Percentiles rank a stretch among this genome's conserved stretches.
Evolutionary conservation across 768 basidiomycete genomes (phyloP).

Genomic region (Rhodosporidiobolus sp.): DNA sequence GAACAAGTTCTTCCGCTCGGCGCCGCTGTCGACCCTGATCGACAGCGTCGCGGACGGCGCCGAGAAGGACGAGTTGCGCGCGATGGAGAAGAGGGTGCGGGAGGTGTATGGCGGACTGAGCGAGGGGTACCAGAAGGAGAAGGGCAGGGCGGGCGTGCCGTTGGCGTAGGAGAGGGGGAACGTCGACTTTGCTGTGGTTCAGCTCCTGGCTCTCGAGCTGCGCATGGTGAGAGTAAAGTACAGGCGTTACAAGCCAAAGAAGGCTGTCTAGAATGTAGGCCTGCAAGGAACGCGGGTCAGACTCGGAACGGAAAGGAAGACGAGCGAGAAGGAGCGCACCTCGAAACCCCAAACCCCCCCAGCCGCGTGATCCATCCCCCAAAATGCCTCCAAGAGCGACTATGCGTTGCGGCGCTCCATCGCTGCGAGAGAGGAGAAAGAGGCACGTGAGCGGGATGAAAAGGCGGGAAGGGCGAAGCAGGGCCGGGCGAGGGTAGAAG

Average conservation of each 20-base stretch:
- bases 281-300: background rate
- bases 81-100: slow-evolving; percentile 29
- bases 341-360: background rate
- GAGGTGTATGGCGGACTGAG: slow-evolving; percentile 37
- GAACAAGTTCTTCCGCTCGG: slow-evolving; percentile 42
- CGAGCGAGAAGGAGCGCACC: background rate
- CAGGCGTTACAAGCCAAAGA: background rate
- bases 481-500: too few species aligned
- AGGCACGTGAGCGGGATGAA: too few species aligned
- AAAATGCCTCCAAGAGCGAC: too few species aligned
- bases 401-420: slow-evolving; percentile 45
- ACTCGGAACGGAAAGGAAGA: background rate
- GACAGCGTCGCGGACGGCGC: slow-evolving; percentile 9
- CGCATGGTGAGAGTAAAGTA: background rate
- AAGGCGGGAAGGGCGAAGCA: too few species aligned
- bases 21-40: slow-evolving; percentile 35
- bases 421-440: too few species aligned
- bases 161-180: slow-evolving; percentile 20
- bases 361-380: too few species aligned
- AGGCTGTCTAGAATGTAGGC: too few species aligned
- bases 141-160: slow-evolving; percentile 42
- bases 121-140: slow-evolving; percentile 40
- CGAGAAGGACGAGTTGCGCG: slow-evolving; percentile 20
- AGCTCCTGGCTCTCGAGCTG: too few species aligned
- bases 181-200: too few species aligned